Evolutionary conservation across 805 yeast genomes (phyloP).

Genomic region (Candida rishiriensis): DNA sequence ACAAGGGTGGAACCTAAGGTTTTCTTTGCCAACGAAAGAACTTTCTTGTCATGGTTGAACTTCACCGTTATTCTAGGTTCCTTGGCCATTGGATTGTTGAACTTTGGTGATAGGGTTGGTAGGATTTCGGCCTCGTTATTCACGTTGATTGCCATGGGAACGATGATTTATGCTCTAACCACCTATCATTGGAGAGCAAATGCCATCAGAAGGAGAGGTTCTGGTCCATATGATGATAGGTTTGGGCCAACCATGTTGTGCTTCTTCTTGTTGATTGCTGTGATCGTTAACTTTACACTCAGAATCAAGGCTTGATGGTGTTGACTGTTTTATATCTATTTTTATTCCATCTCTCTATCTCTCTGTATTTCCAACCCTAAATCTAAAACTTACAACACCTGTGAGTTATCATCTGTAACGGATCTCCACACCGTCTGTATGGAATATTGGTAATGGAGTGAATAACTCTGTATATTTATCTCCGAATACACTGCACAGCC

Average conservation of each 20-base stretch:
- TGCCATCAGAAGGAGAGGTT: conserved; percentile 95
- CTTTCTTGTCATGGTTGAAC: conserved; percentile 96
- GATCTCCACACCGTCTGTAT: no score
- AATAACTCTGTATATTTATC: no score
- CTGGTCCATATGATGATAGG: conserved; percentile 99
- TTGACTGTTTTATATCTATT: neutral
- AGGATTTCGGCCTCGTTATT: conserved; percentile 89
- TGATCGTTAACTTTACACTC: conserved; percentile 84
- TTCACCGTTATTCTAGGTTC: conserved; percentile 98
- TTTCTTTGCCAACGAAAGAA: conserved; percentile 97
- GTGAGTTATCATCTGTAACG: no score
- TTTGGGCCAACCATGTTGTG: conserved; percentile 98
- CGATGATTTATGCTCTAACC: conserved; percentile 92
- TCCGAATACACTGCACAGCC: no score
- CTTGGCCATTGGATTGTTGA: conserved; percentile 89
- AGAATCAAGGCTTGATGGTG: conserved; percentile 54
- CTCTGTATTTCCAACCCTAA: no score
- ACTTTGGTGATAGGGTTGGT: conserved; percentile 94
- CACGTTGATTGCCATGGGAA: conserved; percentile 95
- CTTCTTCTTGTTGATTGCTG: conserved; percentile 87
- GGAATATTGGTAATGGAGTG: no score
- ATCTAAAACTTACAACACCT: no score
- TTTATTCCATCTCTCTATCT: neutral
- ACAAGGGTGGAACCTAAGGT: conserved; percentile 99
- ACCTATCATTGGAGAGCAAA: conserved; percentile 99